These are phyloP conservation scores for Saturnispora saitoi DNA, from an alignment of 805 yeast species.

Conservation along the genomic window DNA sequence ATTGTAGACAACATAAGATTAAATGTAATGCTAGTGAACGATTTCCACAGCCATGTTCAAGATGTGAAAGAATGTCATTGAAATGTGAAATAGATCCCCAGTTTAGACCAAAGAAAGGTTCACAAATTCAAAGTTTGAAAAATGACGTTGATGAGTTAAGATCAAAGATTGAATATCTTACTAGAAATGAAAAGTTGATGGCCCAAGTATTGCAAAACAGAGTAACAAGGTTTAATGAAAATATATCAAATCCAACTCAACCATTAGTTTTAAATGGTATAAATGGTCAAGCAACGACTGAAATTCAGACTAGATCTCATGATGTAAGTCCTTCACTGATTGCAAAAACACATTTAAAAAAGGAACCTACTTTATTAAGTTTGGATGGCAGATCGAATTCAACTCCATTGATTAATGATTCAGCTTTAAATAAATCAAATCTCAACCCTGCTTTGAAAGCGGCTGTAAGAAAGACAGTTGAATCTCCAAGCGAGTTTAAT, in stretches of 20 bases:
- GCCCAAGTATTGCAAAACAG: constrained; percentile 50
- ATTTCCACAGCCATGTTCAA: constrained; percentile 71
- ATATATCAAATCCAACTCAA: neutral
- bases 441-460: constrained; percentile 37
- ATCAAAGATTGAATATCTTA: constrained; percentile 57
- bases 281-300: constrained; percentile 1
- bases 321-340: constrained; percentile 12
- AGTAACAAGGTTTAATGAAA: constrained; percentile 8
- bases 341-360: constrained; percentile 37
- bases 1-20: constrained; percentile 90
- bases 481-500: constrained; percentile 20
- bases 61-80: constrained; percentile 74
- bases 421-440: constrained; percentile 33
- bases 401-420: constrained; percentile 34
- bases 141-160: constrained; percentile 80
- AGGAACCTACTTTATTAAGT: constrained; percentile 35
- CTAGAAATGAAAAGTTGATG: constrained; percentile 57
- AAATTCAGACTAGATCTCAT: neutral
- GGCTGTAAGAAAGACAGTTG: constrained; percentile 33
- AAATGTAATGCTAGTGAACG: constrained; percentile 85
- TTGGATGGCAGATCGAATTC: constrained; percentile 25
- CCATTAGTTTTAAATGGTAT: neutral
- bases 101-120: constrained; percentile 85
- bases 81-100: constrained; percentile 86
- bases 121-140: constrained; percentile 74